Percentiles rank a stretch among this genome's conserved stretches.
Evolutionary conservation across 2,329 filamentous ascomycete genomes (phyloP).

Genomic region (Lecanosticta acicola): DNA sequence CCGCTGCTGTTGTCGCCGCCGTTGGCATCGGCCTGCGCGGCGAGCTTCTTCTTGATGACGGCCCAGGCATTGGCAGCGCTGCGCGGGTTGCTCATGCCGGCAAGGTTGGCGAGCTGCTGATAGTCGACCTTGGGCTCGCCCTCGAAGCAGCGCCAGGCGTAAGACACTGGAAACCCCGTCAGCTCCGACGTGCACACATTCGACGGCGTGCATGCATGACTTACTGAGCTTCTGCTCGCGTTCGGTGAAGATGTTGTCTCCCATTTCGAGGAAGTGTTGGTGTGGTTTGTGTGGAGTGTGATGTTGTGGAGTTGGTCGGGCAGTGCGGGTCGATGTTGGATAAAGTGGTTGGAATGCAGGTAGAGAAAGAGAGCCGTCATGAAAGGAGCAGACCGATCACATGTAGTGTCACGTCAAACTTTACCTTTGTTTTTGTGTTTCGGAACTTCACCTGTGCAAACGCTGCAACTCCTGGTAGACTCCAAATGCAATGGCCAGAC

Average conservation of each 20-base stretch:
- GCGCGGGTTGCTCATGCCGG: conserved; percentile 20
- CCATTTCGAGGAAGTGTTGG: conserved; percentile 4
- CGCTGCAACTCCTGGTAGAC: not conserved
- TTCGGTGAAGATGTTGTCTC: conserved; percentile 18
- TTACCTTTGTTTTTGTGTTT: not conserved
- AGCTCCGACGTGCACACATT: not conserved
- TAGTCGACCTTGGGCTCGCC: conserved; percentile 27
- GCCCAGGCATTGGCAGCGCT: conserved; percentile 32
- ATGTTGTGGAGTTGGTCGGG: not conserved
- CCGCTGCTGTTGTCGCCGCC: not conserved
- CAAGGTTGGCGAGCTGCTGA: conserved; percentile 20
- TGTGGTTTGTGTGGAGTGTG: not conserved
- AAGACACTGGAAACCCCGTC: too few species aligned
- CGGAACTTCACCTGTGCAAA: not conserved
- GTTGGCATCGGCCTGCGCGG: conserved; percentile 2
- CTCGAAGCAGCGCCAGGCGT: conserved; percentile 27
- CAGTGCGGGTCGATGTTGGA: too few species aligned
- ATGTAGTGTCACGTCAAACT: not conserved
- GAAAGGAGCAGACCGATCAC: not conserved
- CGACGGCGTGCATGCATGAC: too few species aligned
- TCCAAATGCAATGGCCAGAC: too few species aligned
- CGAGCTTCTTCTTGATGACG: conserved; percentile 32
- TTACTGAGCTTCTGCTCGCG: conserved; percentile 20
- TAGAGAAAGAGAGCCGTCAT: not conserved
- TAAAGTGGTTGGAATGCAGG: not conserved